These are phyloP conservation scores for Penstemon newberryi DNA, from an alignment of 257 asterid genomes.

Conservation along the genomic window DNA sequence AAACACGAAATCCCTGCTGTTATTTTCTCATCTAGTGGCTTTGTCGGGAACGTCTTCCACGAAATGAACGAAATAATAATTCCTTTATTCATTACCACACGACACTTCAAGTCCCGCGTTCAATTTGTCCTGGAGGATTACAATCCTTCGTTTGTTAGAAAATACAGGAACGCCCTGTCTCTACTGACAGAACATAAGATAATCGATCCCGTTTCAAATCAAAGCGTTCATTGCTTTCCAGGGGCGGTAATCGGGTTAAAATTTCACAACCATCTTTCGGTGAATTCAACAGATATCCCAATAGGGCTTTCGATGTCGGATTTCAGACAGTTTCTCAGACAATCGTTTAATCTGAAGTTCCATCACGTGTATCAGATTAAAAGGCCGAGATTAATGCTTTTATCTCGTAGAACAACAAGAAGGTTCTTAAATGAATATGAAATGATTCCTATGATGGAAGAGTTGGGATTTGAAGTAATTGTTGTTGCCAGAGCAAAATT, in stretches of 20 bases:
- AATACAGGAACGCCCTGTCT: constrained; percentile 47
- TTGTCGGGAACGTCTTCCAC: constrained; percentile 79
- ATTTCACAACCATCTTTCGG: constrained; percentile 58
- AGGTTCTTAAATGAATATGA: constrained; percentile 59
- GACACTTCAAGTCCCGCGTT: constrained; percentile 48
- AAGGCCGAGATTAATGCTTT: constrained; percentile 54
- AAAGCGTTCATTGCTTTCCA: constrained; percentile 70
- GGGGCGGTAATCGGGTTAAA: constrained; percentile 70
- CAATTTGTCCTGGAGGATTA: constrained; percentile 56
- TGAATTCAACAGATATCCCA: constrained; percentile 41
- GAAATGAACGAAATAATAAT: constrained; percentile 76
- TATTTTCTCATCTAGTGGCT: constrained; percentile 80
- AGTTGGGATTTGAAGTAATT: constrained; percentile 62
- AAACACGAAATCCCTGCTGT: constrained; percentile 65
- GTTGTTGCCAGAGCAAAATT: constrained; percentile 48
- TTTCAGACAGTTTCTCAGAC: constrained; percentile 41
- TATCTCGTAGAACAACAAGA: constrained; percentile 65
- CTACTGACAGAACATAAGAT: constrained; percentile 45
- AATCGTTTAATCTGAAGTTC: constrained; percentile 32
- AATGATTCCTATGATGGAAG: constrained; percentile 50
- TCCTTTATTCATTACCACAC: constrained; percentile 71
- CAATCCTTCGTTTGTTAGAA: constrained; percentile 47
- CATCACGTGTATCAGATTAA: constrained; percentile 41
- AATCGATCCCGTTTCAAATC: constrained; percentile 48
- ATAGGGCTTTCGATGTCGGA: constrained; percentile 32